Percentiles rank a stretch among this genome's conserved stretches.
phyloP scores from a whole-genome alignment of 2,329 filamentous ascomycete species.

The Colletotrichum musicola region DNA sequence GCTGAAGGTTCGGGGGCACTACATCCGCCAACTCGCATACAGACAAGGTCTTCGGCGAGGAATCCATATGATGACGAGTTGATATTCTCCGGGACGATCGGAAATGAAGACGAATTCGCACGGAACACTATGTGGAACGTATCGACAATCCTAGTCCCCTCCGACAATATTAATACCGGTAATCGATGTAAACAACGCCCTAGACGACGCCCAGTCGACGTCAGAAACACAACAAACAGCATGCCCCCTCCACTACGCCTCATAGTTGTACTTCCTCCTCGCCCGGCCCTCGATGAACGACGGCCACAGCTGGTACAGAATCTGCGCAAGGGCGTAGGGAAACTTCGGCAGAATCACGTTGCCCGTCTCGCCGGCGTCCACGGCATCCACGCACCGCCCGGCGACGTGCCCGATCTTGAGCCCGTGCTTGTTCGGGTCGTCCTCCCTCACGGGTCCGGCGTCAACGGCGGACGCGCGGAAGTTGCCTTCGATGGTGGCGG shows the following conservation, averaged over 20 bases:
- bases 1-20: no score
- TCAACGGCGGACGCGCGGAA: conserved; percentile 32
- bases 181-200: no score
- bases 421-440: conserved; percentile 27
- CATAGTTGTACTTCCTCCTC: conserved; percentile 31
- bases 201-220: no score
- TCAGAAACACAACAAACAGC: no score
- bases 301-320: conserved; percentile 25
- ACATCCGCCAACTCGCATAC: no score
- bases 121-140: no score
- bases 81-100: no score
- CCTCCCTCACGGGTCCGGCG: conserved; percentile 23
- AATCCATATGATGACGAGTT: no score
- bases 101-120: no score
- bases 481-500: conserved; percentile 32
- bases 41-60: no score
- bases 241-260: not conserved
- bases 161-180: no score
- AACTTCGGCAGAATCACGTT: conserved; percentile 25
- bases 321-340: conserved; percentile 24
- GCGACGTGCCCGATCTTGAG: conserved; percentile 26
- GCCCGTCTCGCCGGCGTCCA: conserved; percentile 12
- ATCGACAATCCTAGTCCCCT: no score
- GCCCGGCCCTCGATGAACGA: conserved; percentile 27
- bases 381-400: conserved; percentile 5